phyloP scores from a whole-genome alignment of 768 basidiomycete genomes.

The Lentinula guzmanii region DNA sequence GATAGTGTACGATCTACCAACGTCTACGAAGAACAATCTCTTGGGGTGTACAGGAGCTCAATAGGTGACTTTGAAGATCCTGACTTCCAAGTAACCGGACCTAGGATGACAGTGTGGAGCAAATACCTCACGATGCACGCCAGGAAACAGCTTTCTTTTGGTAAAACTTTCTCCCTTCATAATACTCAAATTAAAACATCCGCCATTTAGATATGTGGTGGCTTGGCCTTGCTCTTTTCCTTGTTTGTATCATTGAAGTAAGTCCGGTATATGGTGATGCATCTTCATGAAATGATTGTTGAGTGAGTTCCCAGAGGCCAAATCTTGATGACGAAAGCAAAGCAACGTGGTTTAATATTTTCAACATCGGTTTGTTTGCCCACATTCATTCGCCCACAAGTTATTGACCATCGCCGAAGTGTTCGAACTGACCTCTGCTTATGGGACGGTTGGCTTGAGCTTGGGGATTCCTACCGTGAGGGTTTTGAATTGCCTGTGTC shows the following conservation, averaged over 20 bases:
- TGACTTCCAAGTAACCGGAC: slow-evolving; percentile 35
- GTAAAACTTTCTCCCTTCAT: slow-evolving; percentile 32
- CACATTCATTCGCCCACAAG: neutral
- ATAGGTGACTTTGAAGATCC: slow-evolving; percentile 42
- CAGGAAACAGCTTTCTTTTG: slow-evolving; percentile 86
- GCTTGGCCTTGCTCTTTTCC: slow-evolving; percentile 77
- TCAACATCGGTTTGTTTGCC: slow-evolving; percentile 54
- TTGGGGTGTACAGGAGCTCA: slow-evolving; percentile 65
- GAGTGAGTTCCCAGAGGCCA: slow-evolving; percentile 35
- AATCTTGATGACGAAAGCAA: slow-evolving; percentile 49
- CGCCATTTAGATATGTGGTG: slow-evolving; percentile 87
- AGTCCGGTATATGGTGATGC: slow-evolving; percentile 11
- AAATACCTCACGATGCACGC: slow-evolving; percentile 78
- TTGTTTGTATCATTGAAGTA: slow-evolving; percentile 93
- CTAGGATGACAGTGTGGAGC: slow-evolving; percentile 63
- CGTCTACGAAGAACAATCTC: slow-evolving; percentile 89
- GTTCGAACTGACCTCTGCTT: slow-evolving; percentile 85
- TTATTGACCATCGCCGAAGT: slow-evolving; percentile 31
- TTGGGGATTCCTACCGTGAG: slow-evolving; percentile 80
- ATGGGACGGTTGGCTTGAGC: slow-evolving; percentile 85
- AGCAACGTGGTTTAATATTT: slow-evolving; percentile 77
- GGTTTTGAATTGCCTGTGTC: neutral
- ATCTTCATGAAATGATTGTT: neutral
- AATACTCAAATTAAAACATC: neutral
- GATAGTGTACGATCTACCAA: slow-evolving; percentile 84